A percentile compares a stretch with the other conserved stretches of the same genome.
Evolutionary conservation across 1,284 basidiomycete genomes (phyloP).

Genomic region (Ustilago loliicola): DNA sequence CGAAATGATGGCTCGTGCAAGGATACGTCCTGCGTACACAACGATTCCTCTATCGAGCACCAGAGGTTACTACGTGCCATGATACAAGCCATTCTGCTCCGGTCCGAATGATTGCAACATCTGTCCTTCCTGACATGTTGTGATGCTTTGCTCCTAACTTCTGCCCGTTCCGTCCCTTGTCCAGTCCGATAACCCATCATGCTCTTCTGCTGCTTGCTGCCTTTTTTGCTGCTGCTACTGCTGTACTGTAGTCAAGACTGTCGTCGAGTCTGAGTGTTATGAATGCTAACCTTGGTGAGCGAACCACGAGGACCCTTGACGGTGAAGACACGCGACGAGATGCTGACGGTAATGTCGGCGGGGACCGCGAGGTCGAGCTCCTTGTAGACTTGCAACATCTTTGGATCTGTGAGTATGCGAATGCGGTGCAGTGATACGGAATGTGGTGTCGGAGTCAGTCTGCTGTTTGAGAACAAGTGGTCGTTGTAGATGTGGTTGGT

Average conservation of each 20-base stretch:
- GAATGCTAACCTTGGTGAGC: conserved; percentile 68
- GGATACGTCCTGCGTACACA: too few species aligned
- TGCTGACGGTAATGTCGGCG: conserved; percentile 59
- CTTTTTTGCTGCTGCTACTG: conserved; percentile 12
- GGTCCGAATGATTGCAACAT: too few species aligned
- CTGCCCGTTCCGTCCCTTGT: too few species aligned
- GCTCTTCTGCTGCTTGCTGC: conserved; percentile 2
- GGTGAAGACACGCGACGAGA: conserved; percentile 66
- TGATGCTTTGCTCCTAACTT: too few species aligned
- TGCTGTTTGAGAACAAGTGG: conserved; percentile 7
- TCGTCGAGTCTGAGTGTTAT: conserved; percentile 4
- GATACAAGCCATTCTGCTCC: too few species aligned
- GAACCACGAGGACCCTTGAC: conserved; percentile 70
- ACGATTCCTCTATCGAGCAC: too few species aligned
- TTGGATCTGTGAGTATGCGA: conserved; percentile 34
- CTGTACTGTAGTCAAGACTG: conserved; percentile 7
- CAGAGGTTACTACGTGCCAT: too few species aligned
- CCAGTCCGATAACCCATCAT: not conserved
- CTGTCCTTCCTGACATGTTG: too few species aligned
- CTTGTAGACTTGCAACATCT: conserved; percentile 71
- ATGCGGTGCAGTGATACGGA: not conserved
- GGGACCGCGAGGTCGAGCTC: conserved; percentile 70
- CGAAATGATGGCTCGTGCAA: too few species aligned
- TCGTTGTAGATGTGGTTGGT: not conserved
- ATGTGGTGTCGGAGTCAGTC: conserved; percentile 7